Evolutionary conservation across 257 asterid genomes (phyloP).

Genomic region (Solanum tacnaense): DNA sequence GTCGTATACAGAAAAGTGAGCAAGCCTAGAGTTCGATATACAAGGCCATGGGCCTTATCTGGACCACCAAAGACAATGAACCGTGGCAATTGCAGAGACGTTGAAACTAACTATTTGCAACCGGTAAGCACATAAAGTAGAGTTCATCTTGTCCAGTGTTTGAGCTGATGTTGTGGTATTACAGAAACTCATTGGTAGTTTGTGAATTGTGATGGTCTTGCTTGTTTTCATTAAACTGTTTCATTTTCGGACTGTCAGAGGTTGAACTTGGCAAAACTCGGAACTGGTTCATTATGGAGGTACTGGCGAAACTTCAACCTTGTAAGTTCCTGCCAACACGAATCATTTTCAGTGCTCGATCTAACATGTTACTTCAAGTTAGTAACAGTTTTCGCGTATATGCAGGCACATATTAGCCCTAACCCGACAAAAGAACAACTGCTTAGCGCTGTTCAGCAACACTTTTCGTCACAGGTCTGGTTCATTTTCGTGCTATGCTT

Average conservation of each 20-base stretch:
- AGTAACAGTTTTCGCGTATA: background rate
- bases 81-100: constrained; percentile 37
- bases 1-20: constrained; percentile 56
- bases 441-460: constrained; percentile 52
- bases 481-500: background rate
- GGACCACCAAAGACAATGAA: constrained; percentile 41
- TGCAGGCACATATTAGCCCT: constrained; percentile 49
- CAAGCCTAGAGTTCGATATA: constrained; percentile 59
- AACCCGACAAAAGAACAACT: constrained; percentile 64
- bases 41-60: constrained; percentile 54
- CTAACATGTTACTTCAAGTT: background rate
- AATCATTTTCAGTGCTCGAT: background rate
- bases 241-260: constrained; percentile 27
- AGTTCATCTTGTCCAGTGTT: background rate
- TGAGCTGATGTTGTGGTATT: background rate
- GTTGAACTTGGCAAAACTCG: constrained; percentile 57
- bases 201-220: background rate
- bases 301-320: constrained; percentile 69
- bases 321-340: constrained; percentile 21
- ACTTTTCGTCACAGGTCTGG: constrained; percentile 66
- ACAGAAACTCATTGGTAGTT: background rate
- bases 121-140: constrained; percentile 26
- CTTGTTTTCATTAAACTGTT: background rate
- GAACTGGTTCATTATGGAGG: constrained; percentile 80
- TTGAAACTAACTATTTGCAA: constrained; percentile 37